Conservation (phyloP, 2,329 filamentous ascomycete species). For the Cladophialophora exuberans region DNA sequence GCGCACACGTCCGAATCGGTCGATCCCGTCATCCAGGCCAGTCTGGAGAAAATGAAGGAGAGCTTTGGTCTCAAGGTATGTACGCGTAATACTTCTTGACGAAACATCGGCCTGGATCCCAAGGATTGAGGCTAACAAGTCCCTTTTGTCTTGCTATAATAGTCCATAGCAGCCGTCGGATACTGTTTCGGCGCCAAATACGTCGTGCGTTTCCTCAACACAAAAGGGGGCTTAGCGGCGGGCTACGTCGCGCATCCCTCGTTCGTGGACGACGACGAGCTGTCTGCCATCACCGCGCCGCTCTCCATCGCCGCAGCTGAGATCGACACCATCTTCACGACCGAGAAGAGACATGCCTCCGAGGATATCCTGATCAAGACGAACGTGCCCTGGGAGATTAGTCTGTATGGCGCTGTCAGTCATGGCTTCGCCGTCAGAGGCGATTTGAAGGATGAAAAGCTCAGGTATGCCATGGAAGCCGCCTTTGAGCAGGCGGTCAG, state of each 20-base stretch:
- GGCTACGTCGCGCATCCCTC: constrained; percentile 77
- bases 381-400: constrained; percentile 71
- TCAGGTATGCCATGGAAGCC: constrained; percentile 75
- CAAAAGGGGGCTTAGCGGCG: constrained; percentile 62
- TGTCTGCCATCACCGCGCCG: constrained; percentile 65
- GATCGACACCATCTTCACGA: constrained; percentile 65
- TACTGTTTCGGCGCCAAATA: constrained; percentile 54
- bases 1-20: constrained; percentile 47
- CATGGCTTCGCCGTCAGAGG: constrained; percentile 76
- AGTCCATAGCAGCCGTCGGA: constrained; percentile 31
- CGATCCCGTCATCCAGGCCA: constrained; percentile 55
- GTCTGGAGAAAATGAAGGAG: constrained; percentile 42
- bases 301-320: constrained; percentile 67
- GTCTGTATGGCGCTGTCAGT: constrained; percentile 68
- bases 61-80: constrained; percentile 30
- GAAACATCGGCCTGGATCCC: background rate
- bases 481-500: constrained; percentile 75
- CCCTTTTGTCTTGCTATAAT: background rate
- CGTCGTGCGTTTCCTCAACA: constrained; percentile 66
- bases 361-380: constrained; percentile 64
- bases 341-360: constrained; percentile 64
- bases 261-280: constrained; percentile 69
- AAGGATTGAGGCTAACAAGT: background rate
- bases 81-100: background rate
- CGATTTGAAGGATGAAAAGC: constrained; percentile 60